Evolutionary conservation across 495 filamentous ascomycete genomes (phyloP), one percentile per base, ranked within the genome.

Genomic region (Hyaloscypha finlandica): DNA sequence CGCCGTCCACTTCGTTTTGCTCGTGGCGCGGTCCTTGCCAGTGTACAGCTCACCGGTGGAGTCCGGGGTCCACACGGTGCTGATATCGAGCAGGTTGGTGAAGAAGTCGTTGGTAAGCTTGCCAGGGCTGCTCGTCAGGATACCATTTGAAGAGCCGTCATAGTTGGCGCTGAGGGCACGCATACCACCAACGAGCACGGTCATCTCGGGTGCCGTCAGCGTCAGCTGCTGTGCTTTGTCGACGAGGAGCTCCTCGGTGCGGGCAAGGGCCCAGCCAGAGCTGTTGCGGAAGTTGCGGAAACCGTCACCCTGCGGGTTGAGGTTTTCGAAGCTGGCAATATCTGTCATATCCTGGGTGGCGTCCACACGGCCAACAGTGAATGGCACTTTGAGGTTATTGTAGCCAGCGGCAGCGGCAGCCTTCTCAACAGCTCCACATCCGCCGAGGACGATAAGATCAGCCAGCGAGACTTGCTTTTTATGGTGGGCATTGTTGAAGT

Each of bases 301-400:
- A 3, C 67, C 67, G 42, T 68, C 67, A n/a, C 53, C 67, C 22
- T 68, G 67, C 2, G 67, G 61, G 56, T 68, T 68, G 22, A 68
- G 67, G 48, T 68, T 37, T 61, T 68, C 53, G 56, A 68, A 68
- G 33, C 1, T 61, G 56, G 52, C 1, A 56, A 65, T 68, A 25
- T 65, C 61, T 29, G 67, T 68, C 1, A 39, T 30, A 11, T 35
- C 61, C 45, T 68, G 67, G 9, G 61, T 64, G 16, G 67, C 67
- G 59, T 83, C 81, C 39, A 68, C 79, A 67, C 81, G 80, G 56
- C 81, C 81, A 8, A 80, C 78, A 0, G 76, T 81, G 76, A 83
- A 83, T 68, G 67, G 67, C 5, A 68, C 67, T 6, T 14, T 2
- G 53, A 59, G 29, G 4, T 63, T 68, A 14, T 29, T 56, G 37